Conservation (phyloP, 2,329 filamentous ascomycete species). For the Thermomyces lanuginosus region DNA sequence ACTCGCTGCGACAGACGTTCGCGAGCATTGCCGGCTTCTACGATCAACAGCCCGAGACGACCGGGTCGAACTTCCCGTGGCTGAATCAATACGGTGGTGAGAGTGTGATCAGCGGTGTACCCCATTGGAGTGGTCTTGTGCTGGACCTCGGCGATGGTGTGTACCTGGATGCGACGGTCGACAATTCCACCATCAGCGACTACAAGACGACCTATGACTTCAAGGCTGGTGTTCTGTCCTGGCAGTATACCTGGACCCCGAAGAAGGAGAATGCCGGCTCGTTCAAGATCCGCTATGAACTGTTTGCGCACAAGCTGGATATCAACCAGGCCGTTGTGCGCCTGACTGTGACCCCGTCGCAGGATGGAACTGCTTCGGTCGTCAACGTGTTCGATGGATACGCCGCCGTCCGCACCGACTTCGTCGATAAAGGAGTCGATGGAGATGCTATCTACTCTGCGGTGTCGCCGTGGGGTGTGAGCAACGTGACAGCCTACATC, state of each 20-base stretch:
- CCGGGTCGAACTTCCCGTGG: slow-evolving; percentile 51
- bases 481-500: slow-evolving; percentile 46
- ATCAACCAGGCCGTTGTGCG: slow-evolving; percentile 47
- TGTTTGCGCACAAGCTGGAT: slow-evolving; percentile 48
- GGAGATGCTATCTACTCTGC: slow-evolving; percentile 45
- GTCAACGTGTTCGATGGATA: slow-evolving; percentile 53
- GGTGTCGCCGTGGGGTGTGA: slow-evolving; percentile 46
- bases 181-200: slow-evolving; percentile 40
- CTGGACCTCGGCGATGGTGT: slow-evolving; percentile 38
- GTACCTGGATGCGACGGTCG: slow-evolving; percentile 45
- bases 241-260: slow-evolving; percentile 52
- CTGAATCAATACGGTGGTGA: slow-evolving; percentile 53
- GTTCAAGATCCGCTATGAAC: slow-evolving; percentile 47
- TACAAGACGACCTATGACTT: slow-evolving; percentile 48
- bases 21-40: slow-evolving; percentile 53
- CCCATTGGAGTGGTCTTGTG: slow-evolving; percentile 48
- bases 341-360: slow-evolving; percentile 40
- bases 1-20: slow-evolving; percentile 46
- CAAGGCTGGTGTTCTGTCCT: slow-evolving; percentile 45
- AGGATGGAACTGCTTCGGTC: slow-evolving; percentile 39
- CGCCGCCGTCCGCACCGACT: slow-evolving; percentile 48
- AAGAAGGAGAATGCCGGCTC: slow-evolving; percentile 22
- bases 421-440: slow-evolving; percentile 40
- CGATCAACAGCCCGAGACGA: slow-evolving; percentile 41
- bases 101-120: slow-evolving; percentile 53